Evolutionary conservation across 805 yeast species (phyloP), one percentile per base, ranked within the genome.

Genomic region (Sugiyamaella mastotermitis): DNA sequence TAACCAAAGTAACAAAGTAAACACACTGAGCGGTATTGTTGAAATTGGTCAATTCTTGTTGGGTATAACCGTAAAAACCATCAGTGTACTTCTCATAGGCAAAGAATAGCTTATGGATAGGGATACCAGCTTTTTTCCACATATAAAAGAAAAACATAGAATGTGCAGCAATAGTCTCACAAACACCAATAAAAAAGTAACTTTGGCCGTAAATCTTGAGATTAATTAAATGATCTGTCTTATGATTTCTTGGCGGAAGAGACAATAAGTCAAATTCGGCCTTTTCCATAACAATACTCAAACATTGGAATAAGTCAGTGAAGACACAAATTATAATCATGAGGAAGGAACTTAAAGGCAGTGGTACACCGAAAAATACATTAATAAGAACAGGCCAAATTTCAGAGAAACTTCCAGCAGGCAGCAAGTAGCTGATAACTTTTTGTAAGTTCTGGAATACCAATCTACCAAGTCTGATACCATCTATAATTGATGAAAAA

Each of bases 391-490:
- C 68, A 0, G 76, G 66, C 76, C 76, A 71, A 22, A 72, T 57
- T 50, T 72, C 76, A 30, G 74, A 61, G 49, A 50, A 72, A 11
- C 68, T 57, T 20, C 77, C 77, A 27, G 76, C 78, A n/a, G 77
- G 76, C 39, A 72, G 52, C 40, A 72, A 53, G 49, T 72, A 69
- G 4, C 36, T 28, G 41, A 71, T 59, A 2, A 70, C 67, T 48
- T 71, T 71, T 44, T 57, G 64, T 50, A 71, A 53, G 45, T 71
- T 71, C 46, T 71, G 74, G 49, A 69, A 69, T 16, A 71, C 74
- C 34, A 71, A 55, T 61, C 95, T 71, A 37, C 95, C 95, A 90
- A 94, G 83, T 58, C 82, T 81, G 51, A 85, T 81, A 23, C 94
- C 95, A 56, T 80, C 80, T 19, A 85, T 94, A 57, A 85, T 84